phyloP scores from a whole-genome alignment of 225 moss, liverwort and hornwort species.

The Bryum argenteum region DNA sequence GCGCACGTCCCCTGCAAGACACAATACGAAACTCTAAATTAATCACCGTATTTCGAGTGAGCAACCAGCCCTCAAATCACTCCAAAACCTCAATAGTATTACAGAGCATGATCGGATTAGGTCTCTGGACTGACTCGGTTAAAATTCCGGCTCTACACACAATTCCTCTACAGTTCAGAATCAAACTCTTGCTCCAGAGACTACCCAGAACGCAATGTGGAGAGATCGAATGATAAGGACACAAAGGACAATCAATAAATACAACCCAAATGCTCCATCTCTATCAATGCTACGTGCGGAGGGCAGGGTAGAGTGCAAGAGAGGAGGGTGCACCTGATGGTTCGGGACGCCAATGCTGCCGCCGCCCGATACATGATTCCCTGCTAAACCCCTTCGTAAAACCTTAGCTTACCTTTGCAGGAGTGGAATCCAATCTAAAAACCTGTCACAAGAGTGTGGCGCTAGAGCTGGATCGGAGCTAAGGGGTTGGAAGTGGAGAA shows the following conservation, averaged over 20 bases:
- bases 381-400: neutral
- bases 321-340: slow-evolving; percentile 23
- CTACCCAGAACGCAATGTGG: too few relatives aligned
- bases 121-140: neutral
- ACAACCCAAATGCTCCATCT: neutral
- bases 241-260: too few relatives aligned
- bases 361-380: slow-evolving; percentile 49
- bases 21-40: neutral
- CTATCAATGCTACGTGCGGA: neutral
- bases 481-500: neutral
- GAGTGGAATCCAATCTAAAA: neutral
- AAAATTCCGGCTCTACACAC: too few relatives aligned
- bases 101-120: neutral
- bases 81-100: neutral
- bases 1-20: slow-evolving; percentile 40
- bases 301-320: neutral
- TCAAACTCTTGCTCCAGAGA: too few relatives aligned
- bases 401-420: too few relatives aligned
- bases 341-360: slow-evolving; percentile 50
- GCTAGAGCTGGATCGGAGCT: neutral
- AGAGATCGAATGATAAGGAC: too few relatives aligned
- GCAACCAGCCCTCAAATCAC: neutral
- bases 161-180: too few relatives aligned
- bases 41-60: neutral
- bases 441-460: neutral